Conservation (phyloP, 257 asterid genomes). For the Oldenlandia corymbosa region DNA sequence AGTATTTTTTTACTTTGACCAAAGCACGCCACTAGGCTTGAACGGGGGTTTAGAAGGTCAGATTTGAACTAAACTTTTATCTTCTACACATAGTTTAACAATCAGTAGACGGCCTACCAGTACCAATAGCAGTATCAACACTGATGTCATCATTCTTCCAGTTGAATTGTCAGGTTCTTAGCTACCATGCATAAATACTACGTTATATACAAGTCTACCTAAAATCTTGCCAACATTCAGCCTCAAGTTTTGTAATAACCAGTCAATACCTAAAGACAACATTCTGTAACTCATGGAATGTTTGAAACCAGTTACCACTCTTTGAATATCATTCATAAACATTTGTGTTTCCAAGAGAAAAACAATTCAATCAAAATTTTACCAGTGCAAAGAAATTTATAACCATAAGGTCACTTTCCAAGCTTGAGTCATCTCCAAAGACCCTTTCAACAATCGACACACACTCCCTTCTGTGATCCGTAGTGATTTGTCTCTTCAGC, state of each 20-base stretch:
- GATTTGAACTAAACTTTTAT: background rate
- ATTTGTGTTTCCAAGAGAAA: conserved; percentile 9
- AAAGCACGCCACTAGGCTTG: background rate
- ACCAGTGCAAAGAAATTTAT: conserved; percentile 95
- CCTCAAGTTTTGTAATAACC: background rate
- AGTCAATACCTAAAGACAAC: background rate
- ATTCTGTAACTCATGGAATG: background rate
- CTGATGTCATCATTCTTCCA: background rate
- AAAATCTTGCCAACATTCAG: background rate
- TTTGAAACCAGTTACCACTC: background rate
- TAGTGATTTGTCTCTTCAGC: conserved; percentile 63
- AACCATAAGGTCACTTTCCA: conserved; percentile 61
- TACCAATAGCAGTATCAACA: background rate
- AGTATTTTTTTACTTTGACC: background rate
- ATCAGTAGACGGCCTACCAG: background rate
- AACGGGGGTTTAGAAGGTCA: background rate
- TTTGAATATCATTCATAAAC: background rate
- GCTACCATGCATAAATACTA: background rate
- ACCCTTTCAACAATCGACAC: conserved; percentile 50
- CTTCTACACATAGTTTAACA: background rate
- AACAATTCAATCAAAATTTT: conserved; percentile 20
- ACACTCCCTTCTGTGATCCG: conserved; percentile 71
- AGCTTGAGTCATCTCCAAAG: conserved; percentile 53
- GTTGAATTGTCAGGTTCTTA: background rate
- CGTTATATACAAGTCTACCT: too few species aligned